A percentile compares a stretch with the other conserved stretches of the same genome.
Evolutionary conservation across 2,329 filamentous ascomycete species (phyloP).

Genomic region (Emergomyces orientalis): DNA sequence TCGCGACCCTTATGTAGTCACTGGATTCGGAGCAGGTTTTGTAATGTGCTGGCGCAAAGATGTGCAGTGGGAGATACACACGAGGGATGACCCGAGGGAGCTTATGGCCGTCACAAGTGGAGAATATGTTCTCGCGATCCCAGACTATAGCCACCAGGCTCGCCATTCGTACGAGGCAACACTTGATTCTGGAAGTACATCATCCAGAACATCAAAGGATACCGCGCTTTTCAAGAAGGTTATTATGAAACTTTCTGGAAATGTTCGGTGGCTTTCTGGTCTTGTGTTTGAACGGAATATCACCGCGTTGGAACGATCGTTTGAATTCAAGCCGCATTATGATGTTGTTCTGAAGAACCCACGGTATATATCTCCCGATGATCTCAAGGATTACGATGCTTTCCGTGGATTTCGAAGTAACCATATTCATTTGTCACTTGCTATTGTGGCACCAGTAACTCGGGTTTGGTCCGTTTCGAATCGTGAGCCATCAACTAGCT

Average conservation of each 20-base stretch:
- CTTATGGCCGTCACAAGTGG: constrained; percentile 96
- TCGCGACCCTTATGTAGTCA: constrained; percentile 86
- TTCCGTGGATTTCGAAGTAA: constrained; percentile 93
- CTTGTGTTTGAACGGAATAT: constrained; percentile 85
- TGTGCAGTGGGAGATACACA: constrained; percentile 76
- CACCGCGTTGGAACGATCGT: constrained; percentile 61
- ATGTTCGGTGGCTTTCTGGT: constrained; percentile 85
- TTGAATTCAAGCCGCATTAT: constrained; percentile 87
- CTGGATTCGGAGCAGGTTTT: constrained; percentile 85
- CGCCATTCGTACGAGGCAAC: constrained; percentile 49
- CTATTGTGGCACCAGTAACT: constrained; percentile 75
- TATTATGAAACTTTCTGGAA: constrained; percentile 95
- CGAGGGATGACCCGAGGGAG: constrained; percentile 75
- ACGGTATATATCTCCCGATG: constrained; percentile 52
- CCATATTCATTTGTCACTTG: constrained; percentile 91
- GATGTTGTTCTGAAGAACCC: constrained; percentile 79
- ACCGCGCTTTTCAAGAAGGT: constrained; percentile 94
- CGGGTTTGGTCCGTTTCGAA: constrained; percentile 76
- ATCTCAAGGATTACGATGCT: constrained; percentile 68
- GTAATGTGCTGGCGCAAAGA: constrained; percentile 98
- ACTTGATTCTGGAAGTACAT: constrained; percentile 48
- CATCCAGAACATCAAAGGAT: constrained; percentile 44
- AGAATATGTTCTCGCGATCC: constrained; percentile 88
- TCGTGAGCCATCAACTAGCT: constrained; percentile 70
- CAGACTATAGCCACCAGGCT: constrained; percentile 84